Conservation (phyloP, 495 filamentous ascomycete species). For the Pyrenula massariospora region DNA sequence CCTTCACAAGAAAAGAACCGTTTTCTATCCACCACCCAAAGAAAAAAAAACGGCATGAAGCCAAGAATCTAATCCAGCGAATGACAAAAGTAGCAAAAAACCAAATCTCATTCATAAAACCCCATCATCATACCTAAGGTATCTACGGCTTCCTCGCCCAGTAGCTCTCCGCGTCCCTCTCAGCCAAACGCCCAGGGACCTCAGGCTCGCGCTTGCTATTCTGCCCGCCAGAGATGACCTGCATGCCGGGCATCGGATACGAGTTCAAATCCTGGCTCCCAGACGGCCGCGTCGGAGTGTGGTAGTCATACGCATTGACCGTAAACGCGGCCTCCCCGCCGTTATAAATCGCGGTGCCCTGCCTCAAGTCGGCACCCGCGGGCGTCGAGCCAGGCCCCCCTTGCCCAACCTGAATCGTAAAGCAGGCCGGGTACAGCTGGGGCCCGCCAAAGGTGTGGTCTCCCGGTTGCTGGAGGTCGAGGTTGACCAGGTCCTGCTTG, state of each 20-base stretch:
- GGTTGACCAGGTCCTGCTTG: slow-evolving; percentile 63
- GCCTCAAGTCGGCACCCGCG: neutral
- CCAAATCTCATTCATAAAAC: too few species aligned
- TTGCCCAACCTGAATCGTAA: slow-evolving; percentile 44
- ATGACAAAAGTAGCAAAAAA: too few species aligned
- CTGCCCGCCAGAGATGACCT: neutral
- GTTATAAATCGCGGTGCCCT: neutral
- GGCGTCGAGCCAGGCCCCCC: neutral
- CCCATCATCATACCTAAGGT: too few species aligned
- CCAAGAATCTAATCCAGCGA: too few species aligned
- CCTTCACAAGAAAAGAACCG: too few species aligned
- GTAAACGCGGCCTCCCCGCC: neutral
- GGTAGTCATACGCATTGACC: neutral
- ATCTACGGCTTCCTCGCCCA: too few species aligned
- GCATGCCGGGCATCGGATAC: neutral
- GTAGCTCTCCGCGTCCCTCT: neutral
- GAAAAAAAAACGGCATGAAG: too few species aligned
- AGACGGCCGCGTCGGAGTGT: too few species aligned
- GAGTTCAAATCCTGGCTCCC: too few species aligned
- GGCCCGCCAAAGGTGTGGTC: slow-evolving; percentile 32
- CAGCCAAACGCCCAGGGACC: neutral
- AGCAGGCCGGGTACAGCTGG: slow-evolving; percentile 60
- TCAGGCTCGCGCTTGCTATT: neutral
- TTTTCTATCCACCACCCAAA: too few species aligned
- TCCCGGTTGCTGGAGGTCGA: slow-evolving; percentile 36